Base-by-base conservation (phyloP, 1,284 basidiomycete genomes). In the Coniferiporia weirii region DNA sequence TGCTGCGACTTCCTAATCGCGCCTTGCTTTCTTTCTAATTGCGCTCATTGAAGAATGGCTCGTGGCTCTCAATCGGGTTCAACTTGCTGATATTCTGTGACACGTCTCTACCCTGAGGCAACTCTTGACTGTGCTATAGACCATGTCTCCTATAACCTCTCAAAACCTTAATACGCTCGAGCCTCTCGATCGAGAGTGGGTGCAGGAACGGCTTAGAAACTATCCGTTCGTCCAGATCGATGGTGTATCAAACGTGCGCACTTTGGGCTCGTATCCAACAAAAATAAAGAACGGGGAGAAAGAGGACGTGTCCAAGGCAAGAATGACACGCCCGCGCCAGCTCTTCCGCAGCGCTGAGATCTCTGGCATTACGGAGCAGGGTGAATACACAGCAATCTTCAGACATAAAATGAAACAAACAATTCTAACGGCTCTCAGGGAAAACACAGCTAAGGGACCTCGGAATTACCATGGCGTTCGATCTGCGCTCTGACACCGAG, bases 401-500 rank as follows among this genome's bases (percentile, higher is more conserved):
- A 7, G 19, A 56, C 44, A 59, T 50, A 51, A 50, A 54, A 13
- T 45, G 38, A 36, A 34, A 46, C 38, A 54, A 50, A 51, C 3
- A 13, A n/a, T 40, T 35, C 54, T 57, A 20, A 51, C 47, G 43
- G 46, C 22, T 19, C 12, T 15, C 60, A 89, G 89, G 89, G 57
- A 80, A 79, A 65, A 69, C 69, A 22, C 77, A 79, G 63, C 69
- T 91, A 54, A 78, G 68, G 64, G 72, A 77, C 15, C 75, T 91
- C n/a, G 84, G 85, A 4, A 77, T 91, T 60, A 75, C 77, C 3
- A 83, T 75, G 59, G 76, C 89, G 52, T 91, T 84, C 66, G 88
- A 91, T 73, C 74, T 91, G 52, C 80, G 89, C 64, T 90, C 87
- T 6, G 85, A 90, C 66, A 84, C 81, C 1, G 89, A 91, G 72